Percentiles rank a stretch among this genome's conserved stretches.
These are phyloP conservation scores for Rauvolfia tetraphylla DNA, from an alignment of 257 asterid species.

Conservation along the genomic window DNA sequence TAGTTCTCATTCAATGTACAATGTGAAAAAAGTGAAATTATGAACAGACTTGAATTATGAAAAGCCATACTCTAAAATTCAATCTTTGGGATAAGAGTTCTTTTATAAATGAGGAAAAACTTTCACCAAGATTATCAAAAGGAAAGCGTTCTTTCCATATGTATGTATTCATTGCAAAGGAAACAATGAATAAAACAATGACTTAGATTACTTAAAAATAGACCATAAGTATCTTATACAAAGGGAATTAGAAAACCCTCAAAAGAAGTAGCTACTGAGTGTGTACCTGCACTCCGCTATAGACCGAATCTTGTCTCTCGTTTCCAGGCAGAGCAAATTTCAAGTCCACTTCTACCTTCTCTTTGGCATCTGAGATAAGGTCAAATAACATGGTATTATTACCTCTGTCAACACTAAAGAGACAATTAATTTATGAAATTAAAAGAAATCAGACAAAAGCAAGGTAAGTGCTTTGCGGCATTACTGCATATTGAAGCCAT, in stretches of 20 bases:
- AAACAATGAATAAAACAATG: neutral
- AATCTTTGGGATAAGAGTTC: neutral
- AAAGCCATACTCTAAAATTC: neutral
- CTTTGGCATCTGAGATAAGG: conserved; percentile 51
- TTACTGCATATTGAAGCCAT: conserved; percentile 9
- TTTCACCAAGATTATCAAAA: neutral
- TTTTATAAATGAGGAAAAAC: neutral
- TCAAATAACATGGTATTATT: neutral
- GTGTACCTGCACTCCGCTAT: conserved; percentile 79
- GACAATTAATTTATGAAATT: neutral
- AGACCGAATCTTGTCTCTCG: conserved; percentile 99
- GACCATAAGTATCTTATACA: too few relatives aligned
- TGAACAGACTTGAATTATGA: too few relatives aligned
- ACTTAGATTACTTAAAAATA: too few relatives aligned
- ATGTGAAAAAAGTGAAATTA: too few relatives aligned
- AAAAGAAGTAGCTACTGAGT: neutral
- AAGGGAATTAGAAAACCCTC: too few relatives aligned
- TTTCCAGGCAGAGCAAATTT: conserved; percentile 97
- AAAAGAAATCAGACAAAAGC: neutral
- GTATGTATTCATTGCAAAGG: neutral
- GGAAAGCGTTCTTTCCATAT: too few relatives aligned
- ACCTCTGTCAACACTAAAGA: neutral
- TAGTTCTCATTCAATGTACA: too few relatives aligned
- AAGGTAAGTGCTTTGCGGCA: neutral
- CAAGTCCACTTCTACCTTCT: conserved; percentile 50